Base-by-base conservation (phyloP, 768 basidiomycete genomes). In the Kondoa malvinella region DNA sequence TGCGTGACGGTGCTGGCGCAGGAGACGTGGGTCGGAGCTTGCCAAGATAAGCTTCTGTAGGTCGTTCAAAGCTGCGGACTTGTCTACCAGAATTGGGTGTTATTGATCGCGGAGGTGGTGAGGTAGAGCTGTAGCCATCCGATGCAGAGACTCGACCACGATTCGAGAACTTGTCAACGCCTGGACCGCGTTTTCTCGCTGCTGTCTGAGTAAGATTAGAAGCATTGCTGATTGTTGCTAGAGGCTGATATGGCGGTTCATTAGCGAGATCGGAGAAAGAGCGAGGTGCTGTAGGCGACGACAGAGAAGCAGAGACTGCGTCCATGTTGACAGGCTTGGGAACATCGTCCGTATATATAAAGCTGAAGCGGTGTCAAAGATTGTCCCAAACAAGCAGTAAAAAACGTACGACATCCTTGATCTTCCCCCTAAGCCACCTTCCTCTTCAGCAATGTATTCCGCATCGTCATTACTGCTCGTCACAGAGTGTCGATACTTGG, bases 261-360 rank as follows among this genome's bases (percentile, higher is more conserved):
- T 50, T 3, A 17, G 34, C 26, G 12, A 58, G 21, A 27, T n/a
- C 15, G 17, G 65, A n/a, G 34, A 17, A 27, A 16, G 56, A 34
- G 4, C 4, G 66, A 26, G 58, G 14, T 66, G 66, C 12, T 14
- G 58, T 66, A 25, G 65, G 14, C 25, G 67, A 17, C 26, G 34
- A 12, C 56, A 63, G 58, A 1, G 17, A 31, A 26, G 16, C 12
- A 60, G 56, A 57, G 14, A 34, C 60, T 0, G 63, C 50, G 32
- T 34, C 29, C n/a, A 69, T 25, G 27, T 62, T 29, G 29, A 59
- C 69, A 34, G 33, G 72, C 2, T 69, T 58, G 0, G 71, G 70
- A 12, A 70, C 70, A 57, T 74, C 71, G 27, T 57, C 60, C 21
- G 72, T 69, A 67, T 74, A 74, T 14, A 66, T 60, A 67, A 74